Base-by-base conservation (phyloP, 2,329 filamentous ascomycete genomes). In the Epichloe aotearoae region DNA sequence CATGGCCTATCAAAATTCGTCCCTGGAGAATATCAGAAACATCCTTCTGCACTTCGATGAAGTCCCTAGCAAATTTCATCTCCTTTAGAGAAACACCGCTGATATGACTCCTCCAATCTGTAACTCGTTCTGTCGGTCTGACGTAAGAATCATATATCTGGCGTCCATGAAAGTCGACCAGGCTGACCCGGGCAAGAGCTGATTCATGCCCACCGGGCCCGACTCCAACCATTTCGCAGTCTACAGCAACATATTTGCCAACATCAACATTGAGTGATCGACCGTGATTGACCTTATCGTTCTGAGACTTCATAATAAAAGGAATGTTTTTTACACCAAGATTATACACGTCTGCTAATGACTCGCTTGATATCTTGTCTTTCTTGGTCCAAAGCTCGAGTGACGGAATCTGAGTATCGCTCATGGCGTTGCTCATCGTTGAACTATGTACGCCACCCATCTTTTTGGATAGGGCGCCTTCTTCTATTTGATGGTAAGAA, bases 201-300 rank as follows among this genome's bases (percentile, higher is more conserved):
- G 88, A 89, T 62, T 82, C 78, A 56, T 83, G 74, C 20, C 80
- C 77, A 47, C 80, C 80, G 1, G 79, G 78, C 0, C 85, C 86
- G 12, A 94, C 80, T 46, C 91, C 93, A 26, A 98, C 93, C 93
- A 98, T 98, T 70, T 98, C 93, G 67, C 93, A 98, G 71, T 98
- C 93, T 45, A 98, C 80, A 19, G 87, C 86, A 41, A 98, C 71
- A 65, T 95, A 98, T 74, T 93, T 95, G 48, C 91, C 93, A 19
- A 90, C 71, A 49, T 88, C 79, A 37, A 84, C 69, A 5, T 75
- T 79, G 23, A 71, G 66, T 2, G 78, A 75, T 3, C 81, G 70
- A 1, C 84, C 84, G 43, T 79, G 76, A 61, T 88, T 87, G 54
- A 83, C 70, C 43, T 73, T 75, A 47, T 75, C 73, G 39, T 74